Conservation (phyloP, 345 rosid genomes). For the Rhizophora mangle region DNA sequence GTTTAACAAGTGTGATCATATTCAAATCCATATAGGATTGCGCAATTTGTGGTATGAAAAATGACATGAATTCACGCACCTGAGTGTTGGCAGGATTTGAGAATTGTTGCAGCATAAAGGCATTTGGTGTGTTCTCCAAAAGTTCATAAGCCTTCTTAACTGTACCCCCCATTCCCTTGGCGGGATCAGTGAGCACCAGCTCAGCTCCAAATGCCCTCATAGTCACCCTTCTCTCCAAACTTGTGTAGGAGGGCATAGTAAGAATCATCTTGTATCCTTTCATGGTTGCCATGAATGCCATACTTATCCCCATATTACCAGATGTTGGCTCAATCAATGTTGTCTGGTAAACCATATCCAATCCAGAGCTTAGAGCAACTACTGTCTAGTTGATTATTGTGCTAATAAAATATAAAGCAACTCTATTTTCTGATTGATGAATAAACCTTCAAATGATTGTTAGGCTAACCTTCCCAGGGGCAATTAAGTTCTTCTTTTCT, state of each 20-base stretch:
- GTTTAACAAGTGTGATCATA: not conserved
- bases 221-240: slow-evolving; percentile 91
- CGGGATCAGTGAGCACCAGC: slow-evolving; percentile 83
- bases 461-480: slow-evolving; percentile 65
- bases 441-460: not conserved
- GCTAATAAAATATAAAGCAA: no score
- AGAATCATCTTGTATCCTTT: slow-evolving; percentile 86
- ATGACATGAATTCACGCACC: slow-evolving; percentile 32
- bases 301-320: slow-evolving; percentile 94
- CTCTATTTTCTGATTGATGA: no score
- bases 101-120: slow-evolving; percentile 84
- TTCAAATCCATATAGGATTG: not conserved
- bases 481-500: slow-evolving; percentile 65
- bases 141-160: slow-evolving; percentile 87
- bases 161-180: slow-evolving; percentile 97
- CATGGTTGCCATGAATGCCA: slow-evolving; percentile 93
- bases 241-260: slow-evolving; percentile 97
- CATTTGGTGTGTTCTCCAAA: slow-evolving; percentile 70
- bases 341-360: slow-evolving; percentile 43
- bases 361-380: not conserved
- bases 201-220: slow-evolving; percentile 98
- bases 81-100: slow-evolving; percentile 81
- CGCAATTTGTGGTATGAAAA: not conserved
- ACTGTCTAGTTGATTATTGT: no score
- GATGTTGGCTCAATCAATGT: slow-evolving; percentile 93